A percentile compares a stretch with the other conserved stretches of the same genome.
Evolutionary conservation across 2,329 filamentous ascomycete species (phyloP).

Genomic region (Pestalotiopsis sp.): DNA sequence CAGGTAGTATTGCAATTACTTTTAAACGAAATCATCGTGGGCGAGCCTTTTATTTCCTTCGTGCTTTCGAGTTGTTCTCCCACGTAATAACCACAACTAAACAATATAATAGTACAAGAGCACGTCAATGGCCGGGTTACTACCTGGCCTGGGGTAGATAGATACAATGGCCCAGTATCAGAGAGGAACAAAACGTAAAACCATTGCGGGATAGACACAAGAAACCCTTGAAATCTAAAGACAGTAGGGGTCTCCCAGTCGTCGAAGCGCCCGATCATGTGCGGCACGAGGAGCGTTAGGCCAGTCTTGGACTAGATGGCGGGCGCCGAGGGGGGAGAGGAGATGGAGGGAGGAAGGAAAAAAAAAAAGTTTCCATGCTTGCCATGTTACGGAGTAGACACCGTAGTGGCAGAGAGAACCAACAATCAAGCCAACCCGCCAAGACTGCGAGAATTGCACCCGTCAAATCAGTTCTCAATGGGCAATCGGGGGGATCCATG

Average conservation of each 20-base stretch:
- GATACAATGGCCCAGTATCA: too few species aligned
- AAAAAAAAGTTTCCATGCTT: background rate
- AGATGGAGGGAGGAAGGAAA: background rate
- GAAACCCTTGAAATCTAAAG: background rate
- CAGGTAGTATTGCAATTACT: background rate
- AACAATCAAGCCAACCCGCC: background rate
- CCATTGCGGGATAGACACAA: background rate
- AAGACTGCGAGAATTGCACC: background rate
- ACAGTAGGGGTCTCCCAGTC: slow-evolving; percentile 1
- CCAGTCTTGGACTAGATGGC: slow-evolving; percentile 5
- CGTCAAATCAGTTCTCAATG: background rate
- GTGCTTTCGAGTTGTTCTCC: too few species aligned
- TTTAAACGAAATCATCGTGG: background rate
- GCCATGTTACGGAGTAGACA: background rate
- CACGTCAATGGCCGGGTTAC: too few species aligned
- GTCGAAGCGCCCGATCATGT: background rate
- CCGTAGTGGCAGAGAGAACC: background rate
- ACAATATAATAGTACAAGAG: too few species aligned
- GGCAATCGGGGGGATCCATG: background rate
- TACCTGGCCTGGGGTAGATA: too few species aligned
- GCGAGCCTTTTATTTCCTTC: too few species aligned
- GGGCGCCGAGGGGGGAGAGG: background rate
- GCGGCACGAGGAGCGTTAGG: slow-evolving; percentile 8
- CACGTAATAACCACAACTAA: too few species aligned
- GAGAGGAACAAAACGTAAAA: too few species aligned